Base-by-base conservation (phyloP, 1,139 yeast genomes). In the Saccharomyces hybrid region DNA sequence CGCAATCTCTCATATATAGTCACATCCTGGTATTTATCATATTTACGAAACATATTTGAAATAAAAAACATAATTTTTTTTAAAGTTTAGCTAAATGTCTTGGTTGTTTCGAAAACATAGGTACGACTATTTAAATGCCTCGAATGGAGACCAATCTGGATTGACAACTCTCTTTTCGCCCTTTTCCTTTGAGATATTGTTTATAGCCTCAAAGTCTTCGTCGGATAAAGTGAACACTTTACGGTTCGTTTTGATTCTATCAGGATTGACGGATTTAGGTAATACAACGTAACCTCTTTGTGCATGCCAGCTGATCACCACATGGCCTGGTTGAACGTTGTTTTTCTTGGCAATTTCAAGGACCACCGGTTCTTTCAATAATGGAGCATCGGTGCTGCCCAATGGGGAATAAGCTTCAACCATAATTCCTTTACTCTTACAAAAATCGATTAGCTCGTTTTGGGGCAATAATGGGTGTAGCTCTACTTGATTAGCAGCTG, bases 341-440 rank as follows among this genome's bases (percentile, higher is more conserved):
- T 84, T 76, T 61, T 78, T 78, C 55, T 77, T 72, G 51, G 90
- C 89, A 56, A 87, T 69, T 32, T 73, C 67, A 24, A 66, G 60
- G 28, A 86, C 72, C 2, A 73, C 70, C 49, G 74, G 73, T 62
- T 84, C 79, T 52, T 74, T 71, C 63, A 84, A 74, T 46, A 85
- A 69, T 21, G 90, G 88, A 19, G 88, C 82, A 55, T 80, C 81
- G 19, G 80, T 73, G 29, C 88, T 81, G 21, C 91, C 95, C 62
- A 88, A 77, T 55, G 96, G 95, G 38, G 88, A 83, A 71, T 85
- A 88, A 42, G 91, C 91, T 68, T 86, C 87, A 54, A 83, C 67
- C 32, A 78, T 66, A 60, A 88, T 85, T 21, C 78, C 78, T 60
- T 86, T 74, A 27, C 73, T 66, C 59, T 78, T 73, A 66, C 80